phyloP scores from a whole-genome alignment of 257 asterid species.

The Linderniella brevidens region DNA sequence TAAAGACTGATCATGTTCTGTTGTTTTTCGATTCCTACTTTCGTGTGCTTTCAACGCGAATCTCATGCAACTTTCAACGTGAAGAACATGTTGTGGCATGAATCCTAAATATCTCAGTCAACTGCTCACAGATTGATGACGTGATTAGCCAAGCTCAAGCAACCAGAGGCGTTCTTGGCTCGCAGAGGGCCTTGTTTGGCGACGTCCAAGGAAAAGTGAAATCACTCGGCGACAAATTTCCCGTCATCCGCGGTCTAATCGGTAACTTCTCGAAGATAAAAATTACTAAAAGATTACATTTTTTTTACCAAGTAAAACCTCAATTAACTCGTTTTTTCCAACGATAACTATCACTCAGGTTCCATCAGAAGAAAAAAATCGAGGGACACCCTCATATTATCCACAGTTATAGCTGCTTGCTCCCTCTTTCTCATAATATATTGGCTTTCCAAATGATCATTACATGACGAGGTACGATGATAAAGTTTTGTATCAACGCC shows the following conservation, averaged over 20 bases:
- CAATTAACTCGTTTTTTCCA: neutral
- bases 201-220: slow-evolving; percentile 93
- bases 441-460: slow-evolving; percentile 81
- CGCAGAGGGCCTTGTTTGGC: slow-evolving; percentile 80
- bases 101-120: neutral
- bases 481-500: too few relatives aligned
- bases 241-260: slow-evolving; percentile 72
- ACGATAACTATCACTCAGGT: slow-evolving; percentile 25
- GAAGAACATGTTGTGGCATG: too few relatives aligned
- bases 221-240: slow-evolving; percentile 75
- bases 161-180: slow-evolving; percentile 66
- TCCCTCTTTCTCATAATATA: slow-evolving; percentile 81
- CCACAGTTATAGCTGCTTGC: slow-evolving; percentile 97
- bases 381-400: slow-evolving; percentile 83
- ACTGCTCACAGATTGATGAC: slow-evolving; percentile 56
- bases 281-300: too few relatives aligned
- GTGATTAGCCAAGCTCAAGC: slow-evolving; percentile 98
- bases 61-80: too few relatives aligned
- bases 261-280: too few relatives aligned
- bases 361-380: slow-evolving; percentile 77
- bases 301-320: neutral
- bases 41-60: too few relatives aligned
- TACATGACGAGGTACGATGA: too few relatives aligned
- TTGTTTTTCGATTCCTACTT: too few relatives aligned
- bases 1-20: too few relatives aligned